A percentile compares a stretch with the other conserved stretches of the same genome.
Conservation (phyloP, 73 alveolate species). For the Symbiodinium natans region DNA sequence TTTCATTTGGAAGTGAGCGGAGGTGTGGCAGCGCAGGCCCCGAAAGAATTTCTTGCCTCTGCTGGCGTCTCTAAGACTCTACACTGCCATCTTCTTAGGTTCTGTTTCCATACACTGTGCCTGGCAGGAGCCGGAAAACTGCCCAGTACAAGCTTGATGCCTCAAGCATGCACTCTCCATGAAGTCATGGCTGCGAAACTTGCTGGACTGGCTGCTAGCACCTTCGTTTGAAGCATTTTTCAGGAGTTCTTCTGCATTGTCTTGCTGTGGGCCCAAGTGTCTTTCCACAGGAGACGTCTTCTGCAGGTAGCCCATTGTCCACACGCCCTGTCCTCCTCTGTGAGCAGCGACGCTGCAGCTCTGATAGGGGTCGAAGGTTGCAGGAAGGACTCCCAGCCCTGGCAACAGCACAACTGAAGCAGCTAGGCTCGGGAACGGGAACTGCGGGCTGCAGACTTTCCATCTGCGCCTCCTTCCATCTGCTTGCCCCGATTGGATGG, state of each 20-base stretch:
- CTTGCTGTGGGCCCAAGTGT: no score
- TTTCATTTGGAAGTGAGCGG: not conserved
- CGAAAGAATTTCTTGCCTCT: not conserved
- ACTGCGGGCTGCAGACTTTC: no score
- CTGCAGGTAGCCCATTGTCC: no score
- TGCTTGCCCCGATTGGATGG: not conserved
- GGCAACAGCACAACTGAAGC: not conserved
- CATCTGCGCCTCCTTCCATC: not conserved
- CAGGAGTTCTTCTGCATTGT: no score
- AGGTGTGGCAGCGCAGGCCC: not conserved
- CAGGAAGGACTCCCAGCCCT: constrained; percentile 90
- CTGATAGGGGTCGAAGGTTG: constrained; percentile 54
- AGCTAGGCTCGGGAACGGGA: no score
- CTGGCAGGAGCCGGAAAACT: no score
- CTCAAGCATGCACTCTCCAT: no score
- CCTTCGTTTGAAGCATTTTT: no score
- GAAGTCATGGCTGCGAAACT: no score
- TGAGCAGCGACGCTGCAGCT: constrained; percentile 69
- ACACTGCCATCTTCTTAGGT: not conserved
- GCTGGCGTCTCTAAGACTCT: not conserved
- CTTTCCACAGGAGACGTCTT: no score
- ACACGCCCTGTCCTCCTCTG: constrained; percentile 90
- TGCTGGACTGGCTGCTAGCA: no score
- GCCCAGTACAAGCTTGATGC: no score
- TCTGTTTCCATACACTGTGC: not conserved